These are phyloP conservation scores for Sporothrix curviconia DNA, from an alignment of 2,329 filamentous ascomycete species.

Conservation along the genomic window DNA sequence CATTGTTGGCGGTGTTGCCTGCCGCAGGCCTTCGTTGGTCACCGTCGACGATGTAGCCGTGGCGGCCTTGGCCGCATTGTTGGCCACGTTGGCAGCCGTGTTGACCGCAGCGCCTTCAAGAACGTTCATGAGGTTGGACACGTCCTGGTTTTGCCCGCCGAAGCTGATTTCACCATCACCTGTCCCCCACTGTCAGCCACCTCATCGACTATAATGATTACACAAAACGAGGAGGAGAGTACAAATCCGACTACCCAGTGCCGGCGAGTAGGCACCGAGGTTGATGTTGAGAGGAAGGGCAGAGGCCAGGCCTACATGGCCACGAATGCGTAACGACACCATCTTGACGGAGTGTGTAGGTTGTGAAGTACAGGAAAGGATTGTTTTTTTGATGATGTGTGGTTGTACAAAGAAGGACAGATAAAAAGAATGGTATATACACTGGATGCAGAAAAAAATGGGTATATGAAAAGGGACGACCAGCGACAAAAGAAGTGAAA, in stretches of 20 bases:
- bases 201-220: constrained; percentile 13
- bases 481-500: constrained; percentile 17
- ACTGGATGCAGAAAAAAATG: too few relatives aligned
- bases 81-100: constrained; percentile 29
- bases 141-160: constrained; percentile 39
- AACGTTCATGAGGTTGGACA: constrained; percentile 38
- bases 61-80: constrained; percentile 15
- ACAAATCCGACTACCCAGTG: constrained; percentile 35
- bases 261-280: constrained; percentile 39
- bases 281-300: constrained; percentile 30
- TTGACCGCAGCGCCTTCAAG: constrained; percentile 41
- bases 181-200: constrained; percentile 19
- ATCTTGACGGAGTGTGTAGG: constrained; percentile 9
- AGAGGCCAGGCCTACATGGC: constrained; percentile 15
- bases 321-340: constrained; percentile 18
- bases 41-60: constrained; percentile 9
- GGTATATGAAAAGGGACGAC: constrained; percentile 10
- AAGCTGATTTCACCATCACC: constrained; percentile 43
- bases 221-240: background rate
- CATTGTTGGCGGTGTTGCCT: constrained; percentile 12
- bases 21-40: background rate
- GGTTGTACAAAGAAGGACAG: background rate
- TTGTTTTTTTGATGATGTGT: too few relatives aligned
- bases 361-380: too few relatives aligned
- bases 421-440: background rate